Conservation (phyloP, 176 grass and related monocot genomes). For the Oryza nivara region DNA sequence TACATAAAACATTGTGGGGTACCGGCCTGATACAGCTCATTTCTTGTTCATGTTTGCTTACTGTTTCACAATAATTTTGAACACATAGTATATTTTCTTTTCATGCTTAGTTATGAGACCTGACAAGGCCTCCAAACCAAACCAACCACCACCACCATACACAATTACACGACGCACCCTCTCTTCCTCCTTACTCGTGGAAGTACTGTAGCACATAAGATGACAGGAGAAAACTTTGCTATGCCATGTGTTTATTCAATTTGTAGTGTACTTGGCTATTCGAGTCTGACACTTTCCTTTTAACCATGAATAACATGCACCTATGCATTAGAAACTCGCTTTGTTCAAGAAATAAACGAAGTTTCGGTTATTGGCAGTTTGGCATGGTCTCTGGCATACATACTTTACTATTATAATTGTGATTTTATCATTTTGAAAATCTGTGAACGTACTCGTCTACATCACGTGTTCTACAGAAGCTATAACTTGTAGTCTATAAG, state of each 20-base stretch:
- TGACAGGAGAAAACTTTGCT: background rate
- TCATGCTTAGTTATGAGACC: background rate
- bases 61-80: background rate
- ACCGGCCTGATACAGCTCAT: background rate
- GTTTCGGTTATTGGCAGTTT: too few relatives aligned
- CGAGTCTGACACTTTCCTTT: constrained; percentile 10
- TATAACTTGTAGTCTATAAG: background rate
- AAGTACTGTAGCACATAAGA: background rate
- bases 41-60: background rate
- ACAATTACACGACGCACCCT: too few relatives aligned
- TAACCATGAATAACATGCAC: constrained; percentile 9
- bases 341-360: background rate
- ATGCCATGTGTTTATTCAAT: background rate
- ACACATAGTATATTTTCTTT: background rate
- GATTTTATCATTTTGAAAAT: background rate
- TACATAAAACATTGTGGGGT: background rate
- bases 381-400: background rate
- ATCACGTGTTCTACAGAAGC: background rate
- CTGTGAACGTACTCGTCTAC: background rate
- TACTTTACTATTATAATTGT: background rate
- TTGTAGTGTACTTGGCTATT: background rate
- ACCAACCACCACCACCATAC: too few relatives aligned
- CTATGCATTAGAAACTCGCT: background rate
- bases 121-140: background rate
- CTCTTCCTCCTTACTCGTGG: background rate